Percentiles rank a stretch among this genome's conserved stretches.
These are phyloP conservation scores for Sicyos edulis DNA, from an alignment of 306 rosid genomes.

Conservation along the genomic window DNA sequence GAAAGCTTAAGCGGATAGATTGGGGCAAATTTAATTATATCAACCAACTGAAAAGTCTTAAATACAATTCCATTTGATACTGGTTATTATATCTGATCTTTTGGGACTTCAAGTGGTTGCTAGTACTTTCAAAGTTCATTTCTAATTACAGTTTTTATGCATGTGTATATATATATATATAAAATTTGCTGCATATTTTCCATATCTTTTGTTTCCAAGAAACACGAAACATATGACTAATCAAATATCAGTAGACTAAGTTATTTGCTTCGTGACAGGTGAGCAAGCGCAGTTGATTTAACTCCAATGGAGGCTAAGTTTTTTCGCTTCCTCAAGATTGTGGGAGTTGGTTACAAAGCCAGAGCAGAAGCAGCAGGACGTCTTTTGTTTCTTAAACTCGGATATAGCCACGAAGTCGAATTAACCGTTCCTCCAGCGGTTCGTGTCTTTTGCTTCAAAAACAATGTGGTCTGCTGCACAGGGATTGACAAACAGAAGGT, in stretches of 20 bases:
- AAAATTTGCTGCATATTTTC: neutral
- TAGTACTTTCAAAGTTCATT: neutral
- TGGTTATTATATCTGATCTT: neutral
- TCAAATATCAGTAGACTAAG: no score
- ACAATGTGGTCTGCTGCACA: slow-evolving; percentile 83
- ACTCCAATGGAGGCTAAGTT: slow-evolving; percentile 56
- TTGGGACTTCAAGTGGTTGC: neutral
- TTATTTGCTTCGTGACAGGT: slow-evolving; percentile 7
- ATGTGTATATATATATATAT: no score
- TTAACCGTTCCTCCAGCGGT: slow-evolving; percentile 70
- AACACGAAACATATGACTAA: neutral
- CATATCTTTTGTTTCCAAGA: neutral
- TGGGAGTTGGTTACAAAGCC: slow-evolving; percentile 89
- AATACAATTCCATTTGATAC: neutral
- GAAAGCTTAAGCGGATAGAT: no score
- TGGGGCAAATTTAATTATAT: no score
- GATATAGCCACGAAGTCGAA: slow-evolving; percentile 89
- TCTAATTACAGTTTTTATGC: neutral
- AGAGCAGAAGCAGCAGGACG: slow-evolving; percentile 75
- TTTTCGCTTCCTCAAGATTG: slow-evolving; percentile 71
- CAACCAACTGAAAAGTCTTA: no score
- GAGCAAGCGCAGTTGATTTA: neutral
- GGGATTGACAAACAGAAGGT: slow-evolving; percentile 81
- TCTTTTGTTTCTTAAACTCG: slow-evolving; percentile 65
- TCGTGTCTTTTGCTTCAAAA: slow-evolving; percentile 81